Percentiles rank a stretch among this genome's conserved stretches.
These are phyloP conservation scores for Chrysopogon serrulatus DNA, from an alignment of 176 grass and related monocot species.

Conservation along the genomic window DNA sequence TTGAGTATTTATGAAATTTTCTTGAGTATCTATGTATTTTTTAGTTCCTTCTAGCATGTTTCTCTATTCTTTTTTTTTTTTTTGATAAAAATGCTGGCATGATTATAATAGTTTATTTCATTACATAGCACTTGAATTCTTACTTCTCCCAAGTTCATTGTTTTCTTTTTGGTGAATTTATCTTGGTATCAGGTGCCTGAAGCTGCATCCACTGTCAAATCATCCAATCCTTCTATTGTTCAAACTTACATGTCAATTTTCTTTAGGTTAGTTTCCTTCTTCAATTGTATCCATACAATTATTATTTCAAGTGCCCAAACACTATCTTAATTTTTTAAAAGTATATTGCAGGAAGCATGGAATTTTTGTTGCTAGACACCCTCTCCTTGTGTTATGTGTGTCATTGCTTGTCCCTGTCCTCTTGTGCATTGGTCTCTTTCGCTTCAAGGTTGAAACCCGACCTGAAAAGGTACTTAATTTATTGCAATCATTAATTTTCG, in stretches of 20 bases:
- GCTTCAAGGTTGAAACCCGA: conserved; percentile 89
- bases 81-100: not conserved
- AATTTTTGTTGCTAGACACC: conserved; percentile 66
- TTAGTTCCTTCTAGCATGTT: conserved; percentile 22
- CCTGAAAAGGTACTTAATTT: conserved; percentile 75
- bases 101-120: conserved; percentile 8
- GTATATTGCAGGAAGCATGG: conserved; percentile 74
- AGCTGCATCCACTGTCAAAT: conserved; percentile 31
- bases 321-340: conserved; percentile 30
- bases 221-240: conserved; percentile 56
- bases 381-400: conserved; percentile 69
- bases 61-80: not conserved
- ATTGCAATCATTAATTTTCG: not conserved
- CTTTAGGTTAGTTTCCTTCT: conserved; percentile 64
- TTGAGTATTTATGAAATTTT: not conserved
- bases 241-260: conserved; percentile 83
- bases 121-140: not conserved
- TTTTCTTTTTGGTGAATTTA: conserved; percentile 24
- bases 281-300: conserved; percentile 19
- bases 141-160: not conserved
- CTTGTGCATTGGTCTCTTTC: conserved; percentile 74
- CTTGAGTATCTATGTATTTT: not conserved
- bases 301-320: conserved; percentile 20
- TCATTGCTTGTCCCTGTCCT: conserved; percentile 83
- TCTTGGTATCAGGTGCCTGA: conserved; percentile 37